Percentiles rank a stretch among this genome's conserved stretches.
Conservation (phyloP, 257 asterid genomes). For the Datura wrightii region DNA sequence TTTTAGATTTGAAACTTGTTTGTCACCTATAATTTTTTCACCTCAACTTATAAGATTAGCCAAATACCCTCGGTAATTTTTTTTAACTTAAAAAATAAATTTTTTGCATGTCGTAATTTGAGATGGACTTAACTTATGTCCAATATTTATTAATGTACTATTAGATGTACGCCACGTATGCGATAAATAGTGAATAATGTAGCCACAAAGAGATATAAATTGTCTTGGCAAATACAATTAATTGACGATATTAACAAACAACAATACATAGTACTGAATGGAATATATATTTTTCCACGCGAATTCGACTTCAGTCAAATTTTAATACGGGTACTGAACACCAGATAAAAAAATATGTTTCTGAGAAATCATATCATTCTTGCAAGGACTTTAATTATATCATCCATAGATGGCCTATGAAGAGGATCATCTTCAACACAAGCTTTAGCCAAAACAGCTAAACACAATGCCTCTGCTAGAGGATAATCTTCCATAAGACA, state of each 20-base stretch:
- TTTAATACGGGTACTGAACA: not conserved
- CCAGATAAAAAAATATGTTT: not conserved
- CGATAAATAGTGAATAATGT: not conserved
- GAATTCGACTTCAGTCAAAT: not conserved
- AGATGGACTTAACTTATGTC: too few species aligned
- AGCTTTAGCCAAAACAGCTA: conserved; percentile 77
- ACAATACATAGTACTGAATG: not conserved
- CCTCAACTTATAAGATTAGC: too few species aligned
- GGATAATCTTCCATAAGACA: conserved; percentile 70
- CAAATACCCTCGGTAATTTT: too few species aligned
- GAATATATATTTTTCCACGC: not conserved
- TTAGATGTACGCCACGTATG: too few species aligned
- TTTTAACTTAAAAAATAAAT: too few species aligned
- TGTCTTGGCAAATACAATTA: not conserved
- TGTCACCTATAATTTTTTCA: too few species aligned
- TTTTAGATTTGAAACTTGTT: too few species aligned
- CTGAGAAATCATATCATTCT: conserved; percentile 57
- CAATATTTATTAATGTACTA: too few species aligned
- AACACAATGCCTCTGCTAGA: conserved; percentile 72
- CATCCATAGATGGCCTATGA: conserved; percentile 79
- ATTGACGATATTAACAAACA: not conserved
- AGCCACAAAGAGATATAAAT: not conserved
- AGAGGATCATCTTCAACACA: conserved; percentile 74
- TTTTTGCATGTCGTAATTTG: too few species aligned
- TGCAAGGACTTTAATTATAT: conserved; percentile 74